phyloP scores from a whole-genome alignment of 805 yeast species.

The Wickerhamomyces alni region DNA sequence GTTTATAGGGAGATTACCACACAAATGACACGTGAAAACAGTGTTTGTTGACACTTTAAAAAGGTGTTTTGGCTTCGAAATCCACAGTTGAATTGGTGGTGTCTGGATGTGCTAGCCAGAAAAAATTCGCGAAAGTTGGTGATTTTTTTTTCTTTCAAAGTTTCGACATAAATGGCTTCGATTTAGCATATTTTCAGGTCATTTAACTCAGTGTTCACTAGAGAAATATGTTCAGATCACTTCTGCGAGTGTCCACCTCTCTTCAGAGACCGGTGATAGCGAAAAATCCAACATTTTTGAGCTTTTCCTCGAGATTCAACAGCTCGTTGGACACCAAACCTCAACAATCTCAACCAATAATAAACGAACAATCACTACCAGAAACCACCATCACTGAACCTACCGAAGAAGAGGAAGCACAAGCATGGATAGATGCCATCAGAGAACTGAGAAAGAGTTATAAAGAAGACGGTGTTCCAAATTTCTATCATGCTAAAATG shows the following conservation, averaged over 20 bases:
- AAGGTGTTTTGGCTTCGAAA: no score
- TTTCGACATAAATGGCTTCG: no score
- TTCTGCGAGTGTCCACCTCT: conserved; percentile 4
- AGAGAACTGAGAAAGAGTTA: conserved; percentile 28
- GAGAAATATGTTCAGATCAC: conserved; percentile 14
- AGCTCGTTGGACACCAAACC: conserved; percentile 5
- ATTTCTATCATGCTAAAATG: conserved; percentile 21
- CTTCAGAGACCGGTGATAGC: not conserved
- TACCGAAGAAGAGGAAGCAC: conserved; percentile 21
- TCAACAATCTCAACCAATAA: conserved; percentile 1
- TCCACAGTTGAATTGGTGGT: not conserved
- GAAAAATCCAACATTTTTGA: not conserved
- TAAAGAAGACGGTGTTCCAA: conserved; percentile 28
- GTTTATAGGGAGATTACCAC: no score
- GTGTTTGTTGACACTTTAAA: no score
- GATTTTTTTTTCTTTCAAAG: conserved; percentile 1
- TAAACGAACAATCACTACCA: not conserved
- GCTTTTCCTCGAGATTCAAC: conserved; percentile 6
- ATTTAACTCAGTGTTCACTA: no score
- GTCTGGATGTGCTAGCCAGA: no score
- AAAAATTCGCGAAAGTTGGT: no score
- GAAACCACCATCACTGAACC: not conserved
- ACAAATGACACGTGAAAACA: no score
- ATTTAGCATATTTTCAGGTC: no score
- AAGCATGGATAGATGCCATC: conserved; percentile 42